A percentile compares a stretch with the other conserved stretches of the same genome.
phyloP scores from a whole-genome alignment of 331 rosid species.

The Erythrophleum ivorense region DNA sequence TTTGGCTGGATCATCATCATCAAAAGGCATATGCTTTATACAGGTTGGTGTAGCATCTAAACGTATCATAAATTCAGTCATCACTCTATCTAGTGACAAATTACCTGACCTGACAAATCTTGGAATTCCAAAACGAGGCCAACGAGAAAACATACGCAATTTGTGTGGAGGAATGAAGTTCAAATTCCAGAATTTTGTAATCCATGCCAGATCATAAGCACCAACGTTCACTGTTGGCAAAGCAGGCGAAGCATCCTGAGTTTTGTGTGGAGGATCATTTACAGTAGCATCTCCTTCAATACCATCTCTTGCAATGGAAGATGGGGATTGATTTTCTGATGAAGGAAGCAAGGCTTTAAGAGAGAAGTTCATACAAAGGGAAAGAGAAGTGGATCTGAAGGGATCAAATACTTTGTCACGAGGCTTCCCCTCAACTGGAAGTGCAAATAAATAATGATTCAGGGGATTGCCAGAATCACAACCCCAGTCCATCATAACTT shows the following conservation, averaged over 20 bases:
- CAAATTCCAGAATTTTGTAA: slow-evolving; percentile 61
- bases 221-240: slow-evolving; percentile 71
- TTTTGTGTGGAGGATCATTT: slow-evolving; percentile 51
- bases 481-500: slow-evolving; percentile 87
- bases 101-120: slow-evolving; percentile 84
- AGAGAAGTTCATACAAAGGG: slow-evolving; percentile 63
- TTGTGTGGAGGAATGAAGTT: slow-evolving; percentile 88
- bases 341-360: slow-evolving; percentile 61
- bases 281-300: slow-evolving; percentile 56
- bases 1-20: slow-evolving; percentile 92
- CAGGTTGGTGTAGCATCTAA: slow-evolving; percentile 74
- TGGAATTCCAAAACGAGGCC: slow-evolving; percentile 93
- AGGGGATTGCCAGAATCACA: slow-evolving; percentile 84
- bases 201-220: slow-evolving; percentile 95
- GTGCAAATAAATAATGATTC: slow-evolving; percentile 81
- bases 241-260: slow-evolving; percentile 47
- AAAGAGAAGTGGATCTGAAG: slow-evolving; percentile 86
- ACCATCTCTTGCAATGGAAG: slow-evolving; percentile 41
- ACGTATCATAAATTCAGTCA: slow-evolving; percentile 93
- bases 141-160: slow-evolving; percentile 83
- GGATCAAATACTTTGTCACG: slow-evolving; percentile 85
- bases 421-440: slow-evolving; percentile 78
- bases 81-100: slow-evolving; percentile 88
- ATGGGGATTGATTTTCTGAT: slow-evolving; percentile 53
- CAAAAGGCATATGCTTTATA: slow-evolving; percentile 75